Percentiles rank a stretch among this genome's conserved stretches.
These are phyloP conservation scores for Fulvia fulva DNA, from an alignment of 2,329 filamentous ascomycete species.

Conservation along the genomic window DNA sequence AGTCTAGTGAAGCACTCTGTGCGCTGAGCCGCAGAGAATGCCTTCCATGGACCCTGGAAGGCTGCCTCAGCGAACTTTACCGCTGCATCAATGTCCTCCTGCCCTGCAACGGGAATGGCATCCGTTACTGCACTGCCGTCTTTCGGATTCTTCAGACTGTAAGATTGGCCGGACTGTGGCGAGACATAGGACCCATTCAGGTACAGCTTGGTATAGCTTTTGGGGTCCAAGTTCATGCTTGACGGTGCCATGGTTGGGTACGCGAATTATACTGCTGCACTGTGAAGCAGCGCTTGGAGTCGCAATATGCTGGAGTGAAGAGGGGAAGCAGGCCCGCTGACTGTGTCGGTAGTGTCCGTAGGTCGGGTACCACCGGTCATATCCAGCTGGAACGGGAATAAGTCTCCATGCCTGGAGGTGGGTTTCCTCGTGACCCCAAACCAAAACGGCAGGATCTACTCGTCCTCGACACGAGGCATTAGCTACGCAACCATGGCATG, in stretches of 20 bases:
- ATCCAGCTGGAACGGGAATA: background rate
- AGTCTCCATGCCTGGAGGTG: too few species aligned
- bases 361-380: background rate
- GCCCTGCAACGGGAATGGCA: constrained; percentile 9
- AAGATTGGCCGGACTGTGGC: constrained; percentile 31
- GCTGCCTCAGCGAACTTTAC: constrained; percentile 42
- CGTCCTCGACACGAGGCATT: background rate
- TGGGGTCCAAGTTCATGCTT: background rate
- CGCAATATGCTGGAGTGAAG: background rate
- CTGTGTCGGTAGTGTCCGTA: background rate
- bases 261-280: background rate
- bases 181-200: constrained; percentile 14
- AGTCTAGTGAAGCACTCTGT: constrained; percentile 30
- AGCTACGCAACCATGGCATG: too few species aligned
- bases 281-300: background rate
- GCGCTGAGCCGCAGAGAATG: constrained; percentile 31
- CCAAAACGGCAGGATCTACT: background rate
- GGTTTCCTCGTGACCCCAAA: background rate
- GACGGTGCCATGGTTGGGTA: background rate
- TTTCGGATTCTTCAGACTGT: constrained; percentile 22
- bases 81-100: constrained; percentile 13
- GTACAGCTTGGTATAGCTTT: background rate
- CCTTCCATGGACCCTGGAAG: constrained; percentile 29
- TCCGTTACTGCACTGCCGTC: constrained; percentile 11
- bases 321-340: background rate